Evolutionary conservation across 768 basidiomycete genomes (phyloP), one percentile per base, ranked within the genome.

Genomic region (Amanita subjunquillea): DNA sequence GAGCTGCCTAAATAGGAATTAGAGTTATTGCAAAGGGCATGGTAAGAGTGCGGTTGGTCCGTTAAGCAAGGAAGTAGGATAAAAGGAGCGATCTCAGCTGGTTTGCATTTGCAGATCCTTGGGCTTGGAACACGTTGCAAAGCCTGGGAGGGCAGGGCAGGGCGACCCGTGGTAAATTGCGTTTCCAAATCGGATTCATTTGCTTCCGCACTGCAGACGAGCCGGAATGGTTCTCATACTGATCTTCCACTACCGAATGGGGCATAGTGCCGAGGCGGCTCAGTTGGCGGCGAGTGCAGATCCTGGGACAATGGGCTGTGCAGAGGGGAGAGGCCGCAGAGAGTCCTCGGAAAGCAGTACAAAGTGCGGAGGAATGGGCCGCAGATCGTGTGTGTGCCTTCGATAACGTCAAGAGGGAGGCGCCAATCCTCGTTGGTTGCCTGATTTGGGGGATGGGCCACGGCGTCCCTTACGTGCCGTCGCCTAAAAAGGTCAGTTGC

Each of bases 401-500:
- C 29, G 51, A 58, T 59, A 48, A 59, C 54, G 56, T 55, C 54
- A 58, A 50, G 36, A 32, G 57, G 37, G 44, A 59, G 59, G 60
- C 65, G 65, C 65, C 64, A 67, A 67, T 67, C 68, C 62, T 62
- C 55, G 53, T 42, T 56, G 38, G n/a, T 48, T 51, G 12, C 60
- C 56, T 55, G 38, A 56, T 59, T 57, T 29, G 55, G 60, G 17
- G 48, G 55, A 62, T 57, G 55, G 56, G 52, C 48, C 62, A 48
- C 64, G 66, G 60, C 51, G 54, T 57, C 56, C 39, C 50, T 62
- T 55, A 56, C 51, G 57, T 50, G 54, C 56, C 50, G 55, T 59
- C 49, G 45, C 48, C 48, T 50, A 50, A 50, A 50, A 50, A 50
- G 38, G 48, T 50, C n/a, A 7, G 37, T 10, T 40, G 37, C 10